Percentiles rank a stretch among this genome's conserved stretches.
phyloP scores from a whole-genome alignment of 208 protist genomes.

The Crithidia thermophila region DNA sequence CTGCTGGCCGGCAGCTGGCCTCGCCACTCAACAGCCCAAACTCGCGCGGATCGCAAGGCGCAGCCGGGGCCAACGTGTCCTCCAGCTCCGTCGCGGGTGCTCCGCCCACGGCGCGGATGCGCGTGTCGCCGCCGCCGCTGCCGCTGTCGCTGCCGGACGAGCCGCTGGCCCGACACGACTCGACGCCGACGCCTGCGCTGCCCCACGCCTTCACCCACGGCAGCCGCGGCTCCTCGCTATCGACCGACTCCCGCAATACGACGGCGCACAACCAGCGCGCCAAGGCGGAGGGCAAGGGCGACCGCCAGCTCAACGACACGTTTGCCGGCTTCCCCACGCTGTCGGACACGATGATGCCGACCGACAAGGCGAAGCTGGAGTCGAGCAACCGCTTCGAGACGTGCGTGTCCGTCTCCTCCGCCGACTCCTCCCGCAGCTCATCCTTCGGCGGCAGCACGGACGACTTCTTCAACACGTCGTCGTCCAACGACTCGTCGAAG shows the following conservation, averaged over 20 bases:
- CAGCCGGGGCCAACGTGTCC: too few relatives aligned
- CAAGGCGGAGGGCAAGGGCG: neutral
- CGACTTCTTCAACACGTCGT: constrained; percentile 13
- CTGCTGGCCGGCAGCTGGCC: too few relatives aligned
- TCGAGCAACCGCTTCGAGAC: constrained; percentile 40
- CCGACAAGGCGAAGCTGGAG: constrained; percentile 9
- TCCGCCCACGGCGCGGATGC: neutral
- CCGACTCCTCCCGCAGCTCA: constrained; percentile 5
- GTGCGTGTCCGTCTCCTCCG: constrained; percentile 31
- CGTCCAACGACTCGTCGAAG: neutral
- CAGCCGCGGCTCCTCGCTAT: constrained; percentile 2
- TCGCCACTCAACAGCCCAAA: neutral
- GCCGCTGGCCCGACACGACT: neutral
- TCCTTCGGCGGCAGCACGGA: constrained; percentile 14
- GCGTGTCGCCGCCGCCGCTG: neutral
- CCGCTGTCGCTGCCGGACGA: neutral
- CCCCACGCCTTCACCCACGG: neutral
- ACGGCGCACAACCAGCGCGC: constrained; percentile 8
- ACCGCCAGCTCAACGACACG: neutral
- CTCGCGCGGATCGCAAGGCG: too few relatives aligned
- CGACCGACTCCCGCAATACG: constrained; percentile 16
- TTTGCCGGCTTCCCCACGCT: constrained; percentile 1
- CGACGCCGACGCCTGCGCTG: neutral
- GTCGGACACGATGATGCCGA: constrained; percentile 5
- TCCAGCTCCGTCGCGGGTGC: neutral